phyloP scores from a whole-genome alignment of 495 filamentous ascomycete genomes.

The Stereocaulon alpinum region DNA sequence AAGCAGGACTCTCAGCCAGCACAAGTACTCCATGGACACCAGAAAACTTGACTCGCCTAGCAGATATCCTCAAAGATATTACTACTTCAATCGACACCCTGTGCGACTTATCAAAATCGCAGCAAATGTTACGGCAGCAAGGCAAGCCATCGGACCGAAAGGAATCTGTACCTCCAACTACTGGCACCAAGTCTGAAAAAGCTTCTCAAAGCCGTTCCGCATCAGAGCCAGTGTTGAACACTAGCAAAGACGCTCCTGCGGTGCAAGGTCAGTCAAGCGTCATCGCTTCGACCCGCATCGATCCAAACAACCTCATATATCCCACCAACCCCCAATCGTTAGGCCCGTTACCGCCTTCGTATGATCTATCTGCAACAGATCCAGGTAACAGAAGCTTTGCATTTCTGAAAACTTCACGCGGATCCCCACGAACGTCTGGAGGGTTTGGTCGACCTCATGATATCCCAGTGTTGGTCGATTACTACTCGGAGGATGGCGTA shows the following conservation, averaged over 20 bases:
- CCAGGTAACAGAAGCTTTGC: constrained; percentile 20
- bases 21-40: constrained; percentile 36
- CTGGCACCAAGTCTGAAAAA: neutral
- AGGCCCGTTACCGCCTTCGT: constrained; percentile 20
- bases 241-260: neutral
- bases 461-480: constrained; percentile 56
- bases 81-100: constrained; percentile 81
- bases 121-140: constrained; percentile 36
- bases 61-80: constrained; percentile 61
- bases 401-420: constrained; percentile 7
- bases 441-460: neutral
- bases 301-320: constrained; percentile 14
- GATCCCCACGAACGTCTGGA: neutral
- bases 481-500: constrained; percentile 51
- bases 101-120: constrained; percentile 71
- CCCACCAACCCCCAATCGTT: constrained; percentile 3
- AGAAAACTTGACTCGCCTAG: constrained; percentile 38
- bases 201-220: neutral
- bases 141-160: constrained; percentile 14
- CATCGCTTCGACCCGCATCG: constrained; percentile 15
- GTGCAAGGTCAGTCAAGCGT: constrained; percentile 8
- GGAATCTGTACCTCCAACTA: constrained; percentile 27
- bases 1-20: constrained; percentile 21
- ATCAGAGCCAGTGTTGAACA: neutral
- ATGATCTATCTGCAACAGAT: constrained; percentile 19